Evolutionary conservation across 768 basidiomycete genomes (phyloP).

Genomic region (Mycena sanguinolenta): DNA sequence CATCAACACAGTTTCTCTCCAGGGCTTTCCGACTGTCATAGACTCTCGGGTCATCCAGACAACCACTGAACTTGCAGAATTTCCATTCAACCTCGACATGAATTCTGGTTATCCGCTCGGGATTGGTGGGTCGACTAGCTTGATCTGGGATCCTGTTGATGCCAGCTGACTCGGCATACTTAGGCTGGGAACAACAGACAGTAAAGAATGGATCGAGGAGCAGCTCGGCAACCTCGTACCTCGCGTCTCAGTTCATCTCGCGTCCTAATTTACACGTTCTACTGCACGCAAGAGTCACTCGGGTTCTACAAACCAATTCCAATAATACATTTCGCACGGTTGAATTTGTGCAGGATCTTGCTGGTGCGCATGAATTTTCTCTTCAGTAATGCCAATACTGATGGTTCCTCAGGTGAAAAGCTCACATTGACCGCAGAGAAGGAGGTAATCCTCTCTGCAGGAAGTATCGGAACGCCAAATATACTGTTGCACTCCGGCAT

Average conservation of each 20-base stretch:
- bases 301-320: constrained; percentile 12
- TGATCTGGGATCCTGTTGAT: not conserved
- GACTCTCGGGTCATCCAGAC: constrained; percentile 42
- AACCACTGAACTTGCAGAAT: constrained; percentile 34
- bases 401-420: constrained; percentile 15
- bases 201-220: constrained; percentile 36
- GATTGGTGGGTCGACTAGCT: constrained; percentile 40
- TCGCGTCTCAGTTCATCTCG: constrained; percentile 37
- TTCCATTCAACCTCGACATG: constrained; percentile 38
- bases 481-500: constrained; percentile 53
- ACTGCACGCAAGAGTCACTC: constrained; percentile 30
- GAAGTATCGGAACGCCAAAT: constrained; percentile 50
- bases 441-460: constrained; percentile 54
- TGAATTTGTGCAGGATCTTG: constrained; percentile 28
- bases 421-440: constrained; percentile 42
- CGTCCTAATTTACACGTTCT: constrained; percentile 44
- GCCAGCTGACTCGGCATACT: not conserved
- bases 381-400: not conserved
- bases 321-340: constrained; percentile 33
- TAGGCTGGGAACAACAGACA: constrained; percentile 38
- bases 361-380: not conserved
- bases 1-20: constrained; percentile 36
- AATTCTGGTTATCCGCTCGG: constrained; percentile 48
- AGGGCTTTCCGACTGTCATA: constrained; percentile 37
- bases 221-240: constrained; percentile 42